A percentile compares a stretch with the other conserved stretches of the same genome.
Conservation (phyloP, 768 basidiomycete species). For the Lepiota venenata region DNA sequence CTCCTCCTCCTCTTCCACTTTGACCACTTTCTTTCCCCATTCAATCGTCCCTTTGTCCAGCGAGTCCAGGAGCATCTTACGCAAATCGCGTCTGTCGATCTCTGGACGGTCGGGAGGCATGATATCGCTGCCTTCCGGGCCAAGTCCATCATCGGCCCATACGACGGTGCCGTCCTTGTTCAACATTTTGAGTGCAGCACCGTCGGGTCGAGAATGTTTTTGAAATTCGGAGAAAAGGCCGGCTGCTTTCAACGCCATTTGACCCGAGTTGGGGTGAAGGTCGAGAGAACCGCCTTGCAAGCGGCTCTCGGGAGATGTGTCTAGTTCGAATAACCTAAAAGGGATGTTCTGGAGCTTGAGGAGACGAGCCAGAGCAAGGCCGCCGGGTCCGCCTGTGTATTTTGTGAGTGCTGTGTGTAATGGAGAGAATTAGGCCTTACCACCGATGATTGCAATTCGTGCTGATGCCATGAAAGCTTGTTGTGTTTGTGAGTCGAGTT, state of each 20-base stretch:
- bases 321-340: constrained; percentile 22
- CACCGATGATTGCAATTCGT: constrained; percentile 5
- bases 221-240: constrained; percentile 22
- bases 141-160: constrained; percentile 7
- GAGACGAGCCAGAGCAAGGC: constrained; percentile 23
- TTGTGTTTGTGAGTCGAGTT: too few relatives aligned
- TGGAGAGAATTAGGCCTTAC: background rate
- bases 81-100: constrained; percentile 22
- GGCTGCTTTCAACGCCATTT: constrained; percentile 21
- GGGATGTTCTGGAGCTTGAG: constrained; percentile 15
- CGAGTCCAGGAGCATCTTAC: constrained; percentile 22
- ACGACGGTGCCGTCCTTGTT: constrained; percentile 13
- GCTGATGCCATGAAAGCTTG: background rate
- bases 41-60: constrained; percentile 17
- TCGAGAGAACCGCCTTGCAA: constrained; percentile 25
- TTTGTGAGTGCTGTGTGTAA: background rate
- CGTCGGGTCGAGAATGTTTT: constrained; percentile 15
- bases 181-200: constrained; percentile 13
- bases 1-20: constrained; percentile 2
- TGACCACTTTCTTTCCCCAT: constrained; percentile 19
- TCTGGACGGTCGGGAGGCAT: constrained; percentile 19
- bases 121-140: background rate
- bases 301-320: constrained; percentile 17
- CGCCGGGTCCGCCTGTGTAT: constrained; percentile 21
- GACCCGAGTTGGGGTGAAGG: constrained; percentile 22